phyloP scores from a whole-genome alignment of 2,329 filamentous ascomycete genomes.

The Botrytis fabae region DNA sequence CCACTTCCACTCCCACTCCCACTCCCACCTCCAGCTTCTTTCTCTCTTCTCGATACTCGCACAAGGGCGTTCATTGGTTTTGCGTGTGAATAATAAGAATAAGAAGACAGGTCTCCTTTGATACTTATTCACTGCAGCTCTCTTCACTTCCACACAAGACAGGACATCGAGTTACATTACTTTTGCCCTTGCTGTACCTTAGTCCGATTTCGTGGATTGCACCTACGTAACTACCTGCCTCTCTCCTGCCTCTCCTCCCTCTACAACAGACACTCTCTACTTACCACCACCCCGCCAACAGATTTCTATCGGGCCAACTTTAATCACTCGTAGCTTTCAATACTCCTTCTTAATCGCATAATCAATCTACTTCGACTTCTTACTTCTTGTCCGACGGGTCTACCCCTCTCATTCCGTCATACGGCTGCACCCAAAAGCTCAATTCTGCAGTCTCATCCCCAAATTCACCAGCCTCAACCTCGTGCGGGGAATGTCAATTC shows the following conservation, averaged over 20 bases:
- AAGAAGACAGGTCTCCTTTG: background rate
- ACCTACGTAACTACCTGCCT: conserved; percentile 5
- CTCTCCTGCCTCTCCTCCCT: background rate
- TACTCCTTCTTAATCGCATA: conserved; percentile 5
- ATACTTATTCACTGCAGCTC: background rate
- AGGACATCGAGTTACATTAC: background rate
- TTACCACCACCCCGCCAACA: background rate
- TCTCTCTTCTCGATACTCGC: background rate
- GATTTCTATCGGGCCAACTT: background rate
- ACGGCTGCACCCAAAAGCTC: background rate
- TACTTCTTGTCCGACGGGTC: background rate
- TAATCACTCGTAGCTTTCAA: background rate
- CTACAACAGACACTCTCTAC: background rate
- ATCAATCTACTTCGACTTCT: background rate
- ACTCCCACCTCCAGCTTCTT: background rate
- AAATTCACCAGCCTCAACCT: background rate
- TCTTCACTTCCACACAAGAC: background rate
- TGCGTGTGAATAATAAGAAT: background rate
- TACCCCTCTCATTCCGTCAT: conserved; percentile 12
- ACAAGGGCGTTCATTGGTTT: background rate
- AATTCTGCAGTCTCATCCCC: background rate
- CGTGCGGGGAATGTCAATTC: conserved; percentile 10
- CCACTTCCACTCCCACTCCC: no score
- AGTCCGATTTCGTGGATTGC: background rate
- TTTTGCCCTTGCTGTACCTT: background rate